phyloP scores from a whole-genome alignment of 106 monocot genomes.

The Dendrobium huoshanense region DNA sequence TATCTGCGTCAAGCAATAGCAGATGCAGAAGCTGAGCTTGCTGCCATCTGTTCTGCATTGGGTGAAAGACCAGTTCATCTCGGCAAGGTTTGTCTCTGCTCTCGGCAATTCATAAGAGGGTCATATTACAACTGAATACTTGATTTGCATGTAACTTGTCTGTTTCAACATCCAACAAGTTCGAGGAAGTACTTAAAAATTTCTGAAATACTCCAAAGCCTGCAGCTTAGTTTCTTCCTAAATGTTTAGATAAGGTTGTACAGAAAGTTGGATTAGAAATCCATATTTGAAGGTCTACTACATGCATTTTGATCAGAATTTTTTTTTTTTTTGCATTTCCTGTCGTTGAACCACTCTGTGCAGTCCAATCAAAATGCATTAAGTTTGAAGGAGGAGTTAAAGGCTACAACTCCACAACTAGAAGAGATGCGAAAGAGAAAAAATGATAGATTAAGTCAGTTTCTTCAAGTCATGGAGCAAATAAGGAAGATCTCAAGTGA shows the following conservation, averaged over 20 bases:
- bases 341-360: background rate
- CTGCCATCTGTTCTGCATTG: slow-evolving; percentile 48
- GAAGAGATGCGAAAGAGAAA: slow-evolving; percentile 77
- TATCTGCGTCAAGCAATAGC: slow-evolving; percentile 53
- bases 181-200: background rate
- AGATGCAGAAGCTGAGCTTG: slow-evolving; percentile 56
- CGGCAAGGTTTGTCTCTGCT: slow-evolving; percentile 22
- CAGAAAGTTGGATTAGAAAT: background rate
- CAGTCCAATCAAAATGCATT: slow-evolving; percentile 48
- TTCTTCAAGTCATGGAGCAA: slow-evolving; percentile 56
- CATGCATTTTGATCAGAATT: background rate
- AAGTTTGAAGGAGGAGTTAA: slow-evolving; percentile 63
- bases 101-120: background rate
- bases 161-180: background rate
- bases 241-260: background rate
- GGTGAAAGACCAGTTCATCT: slow-evolving; percentile 39
- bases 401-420: slow-evolving; percentile 32
- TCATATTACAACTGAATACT: background rate
- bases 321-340: background rate
- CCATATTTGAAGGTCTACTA: background rate
- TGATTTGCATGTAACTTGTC: background rate
- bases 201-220: background rate
- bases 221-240: background rate
- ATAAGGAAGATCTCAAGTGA: slow-evolving; percentile 56
- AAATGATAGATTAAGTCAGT: slow-evolving; percentile 46